Conservation (phyloP, 305 asterid species). For the Ilex paraguariensis region DNA sequence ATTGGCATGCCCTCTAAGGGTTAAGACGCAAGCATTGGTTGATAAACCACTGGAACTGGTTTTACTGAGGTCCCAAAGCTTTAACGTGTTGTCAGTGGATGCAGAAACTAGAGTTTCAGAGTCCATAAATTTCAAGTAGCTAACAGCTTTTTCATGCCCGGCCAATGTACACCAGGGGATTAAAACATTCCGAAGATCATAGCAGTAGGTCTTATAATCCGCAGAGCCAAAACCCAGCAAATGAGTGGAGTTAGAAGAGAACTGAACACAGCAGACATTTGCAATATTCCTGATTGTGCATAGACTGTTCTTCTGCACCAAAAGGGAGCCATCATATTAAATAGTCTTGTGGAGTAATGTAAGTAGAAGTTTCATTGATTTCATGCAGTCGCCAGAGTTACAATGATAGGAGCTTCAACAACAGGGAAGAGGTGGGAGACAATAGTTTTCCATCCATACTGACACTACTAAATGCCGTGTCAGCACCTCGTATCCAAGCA, state of each 20-base stretch:
- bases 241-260: constrained; percentile 67
- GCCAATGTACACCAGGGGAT: constrained; percentile 83
- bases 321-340: constrained; percentile 18
- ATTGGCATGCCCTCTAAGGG: constrained; percentile 86
- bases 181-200: constrained; percentile 76
- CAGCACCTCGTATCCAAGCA: too few relatives aligned
- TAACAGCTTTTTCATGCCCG: constrained; percentile 89
- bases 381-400: constrained; percentile 1
- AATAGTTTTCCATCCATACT: too few relatives aligned
- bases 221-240: constrained; percentile 80
- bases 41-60: constrained; percentile 57
- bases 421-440: too few relatives aligned
- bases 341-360: background rate
- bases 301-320: constrained; percentile 77
- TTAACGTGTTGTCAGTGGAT: constrained; percentile 89
- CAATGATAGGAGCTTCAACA: too few relatives aligned
- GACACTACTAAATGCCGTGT: too few relatives aligned
- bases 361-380: background rate
- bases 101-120: constrained; percentile 75
- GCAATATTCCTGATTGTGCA: constrained; percentile 87
- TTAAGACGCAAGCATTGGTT: constrained; percentile 68
- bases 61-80: constrained; percentile 88
- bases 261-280: constrained; percentile 88
- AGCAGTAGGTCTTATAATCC: constrained; percentile 83
- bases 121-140: constrained; percentile 83